phyloP scores from a whole-genome alignment of 176 grass and related monocot species.

The Leersia perrieri region DNA sequence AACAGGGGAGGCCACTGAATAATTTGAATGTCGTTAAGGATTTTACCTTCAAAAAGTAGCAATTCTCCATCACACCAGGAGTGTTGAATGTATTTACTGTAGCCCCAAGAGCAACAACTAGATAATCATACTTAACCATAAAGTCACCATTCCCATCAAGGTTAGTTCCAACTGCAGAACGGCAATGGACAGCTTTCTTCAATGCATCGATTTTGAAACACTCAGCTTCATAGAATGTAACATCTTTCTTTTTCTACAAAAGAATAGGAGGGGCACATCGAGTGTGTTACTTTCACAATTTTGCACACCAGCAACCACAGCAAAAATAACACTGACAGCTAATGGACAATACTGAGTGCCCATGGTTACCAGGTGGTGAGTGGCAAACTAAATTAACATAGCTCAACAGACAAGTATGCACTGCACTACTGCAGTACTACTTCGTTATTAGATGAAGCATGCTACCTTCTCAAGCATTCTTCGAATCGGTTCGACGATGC shows the following conservation, averaged over 20 bases:
- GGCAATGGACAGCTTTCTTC: constrained; percentile 64
- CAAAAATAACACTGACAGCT: not conserved
- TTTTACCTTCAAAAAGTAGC: constrained; percentile 85
- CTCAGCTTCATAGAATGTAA: constrained; percentile 81
- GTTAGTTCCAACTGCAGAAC: constrained; percentile 68
- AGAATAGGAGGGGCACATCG: not conserved
- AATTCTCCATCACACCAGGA: constrained; percentile 81
- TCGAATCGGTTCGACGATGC: constrained; percentile 76
- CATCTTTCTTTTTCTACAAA: constrained; percentile 62
- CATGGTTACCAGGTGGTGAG: not conserved
- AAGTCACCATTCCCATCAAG: constrained; percentile 87
- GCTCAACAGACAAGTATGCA: too few species aligned
- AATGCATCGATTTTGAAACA: constrained; percentile 86
- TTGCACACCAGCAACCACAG: not conserved
- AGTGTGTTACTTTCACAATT: not conserved
- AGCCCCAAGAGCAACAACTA: constrained; percentile 84
- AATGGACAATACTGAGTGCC: not conserved
- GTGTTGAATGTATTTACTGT: constrained; percentile 87
- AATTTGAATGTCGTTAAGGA: not conserved
- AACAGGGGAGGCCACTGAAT: not conserved
- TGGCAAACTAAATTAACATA: constrained; percentile 5
- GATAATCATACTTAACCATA: constrained; percentile 78
- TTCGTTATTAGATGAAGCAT: too few species aligned
- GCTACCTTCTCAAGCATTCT: constrained; percentile 85
- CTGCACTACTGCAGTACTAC: too few species aligned